These are phyloP conservation scores for Acanthamoeba quina DNA, from an alignment of 208 protist genomes.

Conservation along the genomic window DNA sequence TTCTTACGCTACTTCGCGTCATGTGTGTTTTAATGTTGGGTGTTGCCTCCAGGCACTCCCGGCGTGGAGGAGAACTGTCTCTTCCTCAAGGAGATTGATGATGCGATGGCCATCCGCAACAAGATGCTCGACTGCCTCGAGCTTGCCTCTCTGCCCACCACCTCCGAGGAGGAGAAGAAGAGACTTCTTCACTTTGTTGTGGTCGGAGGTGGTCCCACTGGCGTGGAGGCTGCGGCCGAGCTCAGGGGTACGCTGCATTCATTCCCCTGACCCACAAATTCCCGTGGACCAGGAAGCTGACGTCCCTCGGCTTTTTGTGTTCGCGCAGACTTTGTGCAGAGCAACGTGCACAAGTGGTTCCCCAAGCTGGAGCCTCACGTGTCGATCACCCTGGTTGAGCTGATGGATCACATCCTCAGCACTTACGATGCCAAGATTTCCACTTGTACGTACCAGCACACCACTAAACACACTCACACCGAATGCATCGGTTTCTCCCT, in stretches of 20 bases:
- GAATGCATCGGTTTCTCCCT: no score
- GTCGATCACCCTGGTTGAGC: constrained; percentile 54
- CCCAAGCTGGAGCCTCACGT: constrained; percentile 51
- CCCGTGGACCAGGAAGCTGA: neutral
- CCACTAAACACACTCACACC: no score
- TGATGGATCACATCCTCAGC: constrained; percentile 59
- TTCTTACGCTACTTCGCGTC: neutral
- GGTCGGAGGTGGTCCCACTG: constrained; percentile 90
- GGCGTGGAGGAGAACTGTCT: constrained; percentile 84
- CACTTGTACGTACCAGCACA: neutral
- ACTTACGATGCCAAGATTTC: constrained; percentile 51
- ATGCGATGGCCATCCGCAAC: constrained; percentile 80
- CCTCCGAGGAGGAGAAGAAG: constrained; percentile 51
- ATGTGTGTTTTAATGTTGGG: neutral
- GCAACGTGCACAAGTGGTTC: constrained; percentile 63
- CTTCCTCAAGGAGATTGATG: constrained; percentile 86
- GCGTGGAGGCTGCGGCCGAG: constrained; percentile 88
- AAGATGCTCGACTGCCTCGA: constrained; percentile 82
- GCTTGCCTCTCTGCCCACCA: constrained; percentile 76
- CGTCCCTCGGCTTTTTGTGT: neutral
- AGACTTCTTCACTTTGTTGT: constrained; percentile 87
- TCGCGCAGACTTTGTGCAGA: constrained; percentile 43
- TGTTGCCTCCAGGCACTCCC: constrained; percentile 54
- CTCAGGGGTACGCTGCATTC: constrained; percentile 62
- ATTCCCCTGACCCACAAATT: neutral